Conservation (phyloP, 23 red algal genomes). For the Pyropia haitanensis region DNA sequence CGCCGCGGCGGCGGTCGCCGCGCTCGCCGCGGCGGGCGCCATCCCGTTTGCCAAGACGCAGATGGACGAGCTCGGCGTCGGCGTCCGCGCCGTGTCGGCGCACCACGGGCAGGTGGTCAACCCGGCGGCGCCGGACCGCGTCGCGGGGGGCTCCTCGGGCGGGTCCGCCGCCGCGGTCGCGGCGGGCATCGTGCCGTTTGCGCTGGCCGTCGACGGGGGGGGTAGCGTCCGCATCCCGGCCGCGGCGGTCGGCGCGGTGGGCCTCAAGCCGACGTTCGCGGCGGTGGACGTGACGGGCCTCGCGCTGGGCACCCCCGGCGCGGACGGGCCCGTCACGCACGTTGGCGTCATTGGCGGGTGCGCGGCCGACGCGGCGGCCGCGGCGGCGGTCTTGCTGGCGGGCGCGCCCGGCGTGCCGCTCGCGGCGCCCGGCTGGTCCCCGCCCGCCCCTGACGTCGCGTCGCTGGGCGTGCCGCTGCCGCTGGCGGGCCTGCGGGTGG, state of each 20-base stretch:
- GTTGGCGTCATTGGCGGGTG: constrained; percentile 3
- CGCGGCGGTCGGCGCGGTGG: constrained; percentile 34
- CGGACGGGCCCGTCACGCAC: constrained; percentile 13
- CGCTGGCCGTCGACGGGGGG: constrained; percentile 55
- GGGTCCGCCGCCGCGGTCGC: constrained; percentile 61
- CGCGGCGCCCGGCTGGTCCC: too few species aligned
- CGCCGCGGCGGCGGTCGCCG: constrained; percentile 20
- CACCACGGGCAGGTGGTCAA: constrained; percentile 12
- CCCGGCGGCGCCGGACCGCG: constrained; percentile 8
- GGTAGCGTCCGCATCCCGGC: constrained; percentile 70
- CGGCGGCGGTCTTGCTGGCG: constrained; percentile 3
- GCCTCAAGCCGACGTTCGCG: constrained; percentile 59
- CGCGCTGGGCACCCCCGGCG: not conserved
- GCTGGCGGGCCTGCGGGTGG: not conserved
- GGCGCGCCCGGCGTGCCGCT: not conserved
- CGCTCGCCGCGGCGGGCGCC: constrained; percentile 26
- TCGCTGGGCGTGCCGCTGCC: not conserved
- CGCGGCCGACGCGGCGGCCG: constrained; percentile 6
- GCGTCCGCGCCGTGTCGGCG: constrained; percentile 14
- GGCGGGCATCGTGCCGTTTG: constrained; percentile 31
- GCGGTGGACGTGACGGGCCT: not conserved
- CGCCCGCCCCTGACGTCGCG: not conserved
- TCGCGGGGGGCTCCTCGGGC: constrained; percentile 60
- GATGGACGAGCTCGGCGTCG: constrained; percentile 63
- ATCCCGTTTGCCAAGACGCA: constrained; percentile 47